A percentile compares a stretch with the other conserved stretches of the same genome.
Evolutionary conservation across 371 early-diverging fungal genomes (phyloP).

Genomic region (Mortierella polycephala): DNA sequence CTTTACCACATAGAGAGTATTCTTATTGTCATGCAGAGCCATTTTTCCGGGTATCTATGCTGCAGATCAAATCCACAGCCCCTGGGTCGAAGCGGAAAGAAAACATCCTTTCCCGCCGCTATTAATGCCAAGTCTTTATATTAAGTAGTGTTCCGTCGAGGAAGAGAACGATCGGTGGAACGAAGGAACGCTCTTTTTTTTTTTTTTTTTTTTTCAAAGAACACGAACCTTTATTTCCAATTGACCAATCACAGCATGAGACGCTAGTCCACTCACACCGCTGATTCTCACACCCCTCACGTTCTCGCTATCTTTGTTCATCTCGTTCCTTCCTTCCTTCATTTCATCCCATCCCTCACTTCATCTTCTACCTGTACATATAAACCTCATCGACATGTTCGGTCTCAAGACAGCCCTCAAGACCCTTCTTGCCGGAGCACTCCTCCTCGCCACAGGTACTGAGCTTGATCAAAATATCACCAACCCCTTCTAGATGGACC

Average conservation of each 20-base stretch:
- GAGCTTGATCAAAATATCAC: neutral
- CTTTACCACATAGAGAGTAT: no score
- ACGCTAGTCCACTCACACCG: conserved; percentile 13
- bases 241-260: conserved; percentile 42
- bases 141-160: no score
- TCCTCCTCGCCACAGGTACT: conserved; percentile 52
- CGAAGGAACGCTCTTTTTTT: no score
- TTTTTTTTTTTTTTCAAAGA: no score
- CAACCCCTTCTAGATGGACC: neutral
- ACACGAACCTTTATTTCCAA: neutral
- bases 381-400: conserved; percentile 27
- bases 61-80: no score
- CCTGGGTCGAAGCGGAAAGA: no score
- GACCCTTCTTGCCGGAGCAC: conserved; percentile 48
- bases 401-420: conserved; percentile 53
- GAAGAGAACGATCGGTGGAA: no score
- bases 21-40: no score
- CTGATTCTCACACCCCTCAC: conserved; percentile 3
- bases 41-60: no score
- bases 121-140: no score
- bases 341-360: conserved; percentile 6
- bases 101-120: no score
- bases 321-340: conserved; percentile 5
- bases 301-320: conserved; percentile 2
- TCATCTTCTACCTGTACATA: conserved; percentile 9